Base-by-base conservation (phyloP, 176 grass and related monocot species). In the Panicum miliaceum region DNA sequence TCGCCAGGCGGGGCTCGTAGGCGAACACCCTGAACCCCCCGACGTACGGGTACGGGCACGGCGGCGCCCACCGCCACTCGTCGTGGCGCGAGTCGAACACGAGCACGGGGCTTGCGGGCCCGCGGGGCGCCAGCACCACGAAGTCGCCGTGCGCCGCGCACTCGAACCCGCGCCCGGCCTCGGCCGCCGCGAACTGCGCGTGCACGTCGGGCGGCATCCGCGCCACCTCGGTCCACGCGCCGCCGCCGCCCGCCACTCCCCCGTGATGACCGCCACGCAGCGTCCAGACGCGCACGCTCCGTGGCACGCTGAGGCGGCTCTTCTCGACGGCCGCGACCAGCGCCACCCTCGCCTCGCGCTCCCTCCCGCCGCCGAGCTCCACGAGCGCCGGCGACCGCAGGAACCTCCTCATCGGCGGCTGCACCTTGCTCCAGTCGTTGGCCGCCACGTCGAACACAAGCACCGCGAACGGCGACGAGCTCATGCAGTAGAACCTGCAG, bases 401-500 rank as follows among this genome's bases (percentile, higher is more conserved):
- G 85, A 95, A 98, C 9, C 96, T 88, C 64, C 91, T 81, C 93
- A 98, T 98, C 38, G 96, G 96, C 8, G 96, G 91, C 73, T 98
- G 93, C 65, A 98, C 40, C 76, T 98, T 95, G 36, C 77, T 91
- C 96, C 96, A 98, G 1, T 82, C 58, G 88, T 98, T 98, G 8
- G 73, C 16, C 5, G 66, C 83, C 66, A 91, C 91, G 81, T 95
- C 93, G 43, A 90, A 95, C 37, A 93, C 87, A 0, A 98, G 85
- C 59, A 98, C 91, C 12, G 89, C 87, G 67, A 90, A 98, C 13
- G 96, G 96, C 23, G 93, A 90, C 46, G 86, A 92, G 77, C 93
- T 98, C 93, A 98, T 92, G 88, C 93, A 93, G 83, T 95, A 98
- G 91, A 98, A 98, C 82, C 91, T 96, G 37, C 60, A 62, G 13